Conservation (phyloP, 2,329 filamentous ascomycete species). For the Phyllosticta ampelicida region DNA sequence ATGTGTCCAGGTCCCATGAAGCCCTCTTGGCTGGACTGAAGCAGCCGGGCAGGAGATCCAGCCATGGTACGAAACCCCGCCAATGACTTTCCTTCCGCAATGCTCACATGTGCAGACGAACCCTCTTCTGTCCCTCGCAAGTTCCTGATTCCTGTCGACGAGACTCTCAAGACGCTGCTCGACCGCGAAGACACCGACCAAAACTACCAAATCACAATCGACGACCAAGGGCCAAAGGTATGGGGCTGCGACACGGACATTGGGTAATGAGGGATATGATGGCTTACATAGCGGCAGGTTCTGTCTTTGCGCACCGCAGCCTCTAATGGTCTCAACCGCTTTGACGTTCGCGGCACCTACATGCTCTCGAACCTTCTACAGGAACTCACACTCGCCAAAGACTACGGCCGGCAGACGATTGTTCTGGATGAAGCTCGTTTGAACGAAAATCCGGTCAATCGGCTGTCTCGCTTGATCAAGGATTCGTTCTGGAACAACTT, state of each 20-base stretch:
- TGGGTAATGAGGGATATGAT: not conserved
- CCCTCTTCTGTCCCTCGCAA: slow-evolving; percentile 56
- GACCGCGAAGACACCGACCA: slow-evolving; percentile 84
- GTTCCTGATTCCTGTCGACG: slow-evolving; percentile 79
- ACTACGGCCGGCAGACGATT: slow-evolving; percentile 80
- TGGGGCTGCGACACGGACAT: slow-evolving; percentile 7
- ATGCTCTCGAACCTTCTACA: slow-evolving; percentile 95
- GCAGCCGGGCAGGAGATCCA: slow-evolving; percentile 24
- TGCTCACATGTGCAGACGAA: slow-evolving; percentile 51
- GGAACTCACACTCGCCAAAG: slow-evolving; percentile 84
- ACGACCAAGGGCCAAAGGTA: slow-evolving; percentile 87
- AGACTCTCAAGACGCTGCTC: slow-evolving; percentile 67
- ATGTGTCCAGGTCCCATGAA: slow-evolving; percentile 20
- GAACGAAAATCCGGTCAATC: slow-evolving; percentile 89
- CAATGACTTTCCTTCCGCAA: not conserved
- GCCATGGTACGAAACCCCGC: slow-evolving; percentile 21
- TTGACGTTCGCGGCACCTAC: slow-evolving; percentile 90
- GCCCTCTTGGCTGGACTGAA: slow-evolving; percentile 17
- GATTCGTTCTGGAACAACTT: slow-evolving; percentile 89
- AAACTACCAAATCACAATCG: slow-evolving; percentile 93
- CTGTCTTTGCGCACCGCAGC: slow-evolving; percentile 74
- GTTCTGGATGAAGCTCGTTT: slow-evolving; percentile 82
- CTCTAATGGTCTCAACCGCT: slow-evolving; percentile 76
- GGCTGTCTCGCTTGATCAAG: slow-evolving; percentile 74
- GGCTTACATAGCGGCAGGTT: slow-evolving; percentile 40